Evolutionary conservation across 192 early-diverging fungal species (phyloP), one percentile per base, ranked within the genome.

Genomic region (Backusella circina): DNA sequence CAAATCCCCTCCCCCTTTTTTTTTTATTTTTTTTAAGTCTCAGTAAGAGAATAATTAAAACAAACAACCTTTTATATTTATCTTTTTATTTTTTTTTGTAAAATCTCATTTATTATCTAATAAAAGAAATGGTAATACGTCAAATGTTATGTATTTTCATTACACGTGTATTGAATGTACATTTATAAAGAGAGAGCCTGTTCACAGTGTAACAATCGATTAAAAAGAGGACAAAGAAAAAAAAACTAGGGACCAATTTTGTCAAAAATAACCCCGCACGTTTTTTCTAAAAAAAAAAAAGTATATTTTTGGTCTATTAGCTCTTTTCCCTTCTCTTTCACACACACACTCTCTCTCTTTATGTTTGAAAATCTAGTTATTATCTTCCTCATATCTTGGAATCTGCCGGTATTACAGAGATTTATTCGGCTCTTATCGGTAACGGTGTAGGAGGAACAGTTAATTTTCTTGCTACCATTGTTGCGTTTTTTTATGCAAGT

Each of bases 391-490:
- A 68, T 35, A 35, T 68, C 8, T 9, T 38, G 12, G 67, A 38
- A n/a, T 38, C 67, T 68, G 32, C 37, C 23, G 30, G 33, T 23
- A 38, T 35, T 23, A 68, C 30, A 35, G 37, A 36, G n/a, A 68
- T 35, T 23, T 35, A 37, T 6, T 68, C 67, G 64, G 64, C 54
- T 66, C 84, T 92, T 44, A 65, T 85, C 73, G 89, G 86, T 0
- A 83, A 87, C 51, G 91, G 89, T 9, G 83, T 93, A 65, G 90
- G 88, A 67, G 87, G 90, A n/a, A 82, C 90, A 35, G 83, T 95
- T 77, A 95, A 95, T 78, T 81, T 95, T 51, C 67, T 95, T 12
- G 78, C 87, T 0, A 95, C 94, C 3, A 79, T 96, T 32, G 91
- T 92, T 0, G 91, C 86, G 37, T 94, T 96, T 72, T 86, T 92